Percentiles rank a stretch among this genome's conserved stretches.
Evolutionary conservation across 768 basidiomycete species (phyloP).

Genomic region (Mrakia hoshinonis): DNA sequence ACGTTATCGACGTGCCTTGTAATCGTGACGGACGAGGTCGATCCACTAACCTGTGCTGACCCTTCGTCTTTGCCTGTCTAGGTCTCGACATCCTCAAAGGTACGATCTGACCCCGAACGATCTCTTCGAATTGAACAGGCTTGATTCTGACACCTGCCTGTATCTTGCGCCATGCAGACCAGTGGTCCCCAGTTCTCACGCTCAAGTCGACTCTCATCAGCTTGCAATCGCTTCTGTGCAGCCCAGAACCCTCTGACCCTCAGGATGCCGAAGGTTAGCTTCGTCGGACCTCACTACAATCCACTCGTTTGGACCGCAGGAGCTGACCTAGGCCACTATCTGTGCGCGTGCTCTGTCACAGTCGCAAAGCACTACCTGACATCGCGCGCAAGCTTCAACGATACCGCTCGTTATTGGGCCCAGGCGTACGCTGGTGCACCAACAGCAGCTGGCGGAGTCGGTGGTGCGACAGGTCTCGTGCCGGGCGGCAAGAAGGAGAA

Average conservation of each 20-base stretch:
- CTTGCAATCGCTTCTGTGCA: conserved; percentile 82
- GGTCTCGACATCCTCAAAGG: conserved; percentile 52
- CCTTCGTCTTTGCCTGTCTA: too few species aligned
- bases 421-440: conserved; percentile 80
- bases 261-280: conserved; percentile 82
- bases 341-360: conserved; percentile 24
- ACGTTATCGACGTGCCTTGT: background rate
- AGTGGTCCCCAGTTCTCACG: conserved; percentile 91
- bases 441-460: conserved; percentile 44
- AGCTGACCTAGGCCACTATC: background rate
- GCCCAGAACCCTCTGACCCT: conserved; percentile 89
- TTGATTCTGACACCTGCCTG: background rate
- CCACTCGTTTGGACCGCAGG: background rate
- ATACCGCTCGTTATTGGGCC: conserved; percentile 90
- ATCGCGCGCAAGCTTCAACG: conserved; percentile 70
- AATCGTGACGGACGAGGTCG: too few species aligned
- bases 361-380: conserved; percentile 95
- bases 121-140: background rate
- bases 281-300: conserved; percentile 13
- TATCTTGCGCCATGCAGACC: conserved; percentile 39
- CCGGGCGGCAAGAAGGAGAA: conserved; percentile 33
- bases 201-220: conserved; percentile 94
- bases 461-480: conserved; percentile 30
- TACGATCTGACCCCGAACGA: conserved; percentile 35
- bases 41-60: too few species aligned